Percentiles rank a stretch among this genome's conserved stretches.
Conservation (phyloP, 176 grass and related monocot genomes). For the Musa schizocarpa region DNA sequence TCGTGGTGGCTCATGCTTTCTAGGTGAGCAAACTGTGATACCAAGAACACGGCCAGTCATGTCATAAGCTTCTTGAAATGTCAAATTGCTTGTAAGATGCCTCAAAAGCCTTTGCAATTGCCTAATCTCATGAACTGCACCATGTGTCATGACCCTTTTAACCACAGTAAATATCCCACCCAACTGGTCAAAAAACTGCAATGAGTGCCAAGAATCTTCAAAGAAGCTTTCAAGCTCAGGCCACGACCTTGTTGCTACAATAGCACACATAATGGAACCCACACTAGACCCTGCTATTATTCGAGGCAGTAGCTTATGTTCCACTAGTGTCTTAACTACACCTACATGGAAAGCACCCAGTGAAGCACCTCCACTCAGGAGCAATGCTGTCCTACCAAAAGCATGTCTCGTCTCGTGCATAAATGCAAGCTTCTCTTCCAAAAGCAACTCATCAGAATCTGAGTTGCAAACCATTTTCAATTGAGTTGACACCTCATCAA, state of each 20-base stretch:
- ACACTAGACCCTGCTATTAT: slow-evolving; percentile 89
- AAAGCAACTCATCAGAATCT: slow-evolving; percentile 72
- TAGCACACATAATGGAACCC: slow-evolving; percentile 77
- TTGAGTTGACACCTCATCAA: slow-evolving; percentile 88
- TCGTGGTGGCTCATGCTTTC: slow-evolving; percentile 81
- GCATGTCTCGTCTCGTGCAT: slow-evolving; percentile 93
- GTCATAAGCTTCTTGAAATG: slow-evolving; percentile 97
- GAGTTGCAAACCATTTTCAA: slow-evolving; percentile 80
- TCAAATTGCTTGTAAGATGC: slow-evolving; percentile 85
- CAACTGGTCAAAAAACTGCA: slow-evolving; percentile 93
- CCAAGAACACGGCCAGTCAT: slow-evolving; percentile 76
- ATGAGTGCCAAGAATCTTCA: slow-evolving; percentile 77
- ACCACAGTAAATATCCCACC: slow-evolving; percentile 73
- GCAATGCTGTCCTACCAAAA: slow-evolving; percentile 82
- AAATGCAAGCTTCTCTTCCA: slow-evolving; percentile 89
- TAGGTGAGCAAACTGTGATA: slow-evolving; percentile 76
- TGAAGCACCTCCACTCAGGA: slow-evolving; percentile 85
- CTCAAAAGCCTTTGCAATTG: slow-evolving; percentile 62
- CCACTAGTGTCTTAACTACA: slow-evolving; percentile 71
- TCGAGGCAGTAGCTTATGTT: slow-evolving; percentile 74
- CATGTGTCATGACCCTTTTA: slow-evolving; percentile 68
- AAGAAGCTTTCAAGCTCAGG: slow-evolving; percentile 82
- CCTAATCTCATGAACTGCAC: slow-evolving; percentile 76
- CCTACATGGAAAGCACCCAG: slow-evolving; percentile 82
- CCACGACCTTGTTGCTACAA: slow-evolving; percentile 80